Evolutionary conservation across 1,284 basidiomycete genomes (phyloP).

Genomic region (Pseudozyma hubeiensis): DNA sequence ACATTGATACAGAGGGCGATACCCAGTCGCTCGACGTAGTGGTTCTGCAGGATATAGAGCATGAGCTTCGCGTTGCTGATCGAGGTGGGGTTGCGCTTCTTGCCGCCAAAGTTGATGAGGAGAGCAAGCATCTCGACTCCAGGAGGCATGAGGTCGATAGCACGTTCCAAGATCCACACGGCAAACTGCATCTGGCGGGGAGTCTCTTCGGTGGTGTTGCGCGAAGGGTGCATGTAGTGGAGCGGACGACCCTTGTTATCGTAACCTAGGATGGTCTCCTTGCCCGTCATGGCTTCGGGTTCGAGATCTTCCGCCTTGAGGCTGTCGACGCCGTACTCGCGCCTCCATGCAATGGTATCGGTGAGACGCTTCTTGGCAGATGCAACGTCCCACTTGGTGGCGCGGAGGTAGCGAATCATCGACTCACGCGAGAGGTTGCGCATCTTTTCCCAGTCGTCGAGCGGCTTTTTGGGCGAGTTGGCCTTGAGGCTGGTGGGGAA

Average conservation of each 20-base stretch:
- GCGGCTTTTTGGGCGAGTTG: conserved; percentile 37
- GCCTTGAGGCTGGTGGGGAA: conserved; percentile 51
- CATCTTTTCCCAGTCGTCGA: conserved; percentile 66
- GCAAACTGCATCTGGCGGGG: conserved; percentile 69
- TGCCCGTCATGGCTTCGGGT: conserved; percentile 69
- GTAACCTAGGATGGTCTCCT: conserved; percentile 69
- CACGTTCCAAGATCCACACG: conserved; percentile 70
- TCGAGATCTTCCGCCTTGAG: conserved; percentile 63
- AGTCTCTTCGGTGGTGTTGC: conserved; percentile 64
- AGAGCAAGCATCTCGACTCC: conserved; percentile 67
- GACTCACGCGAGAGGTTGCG: conserved; percentile 65
- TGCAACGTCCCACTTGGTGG: conserved; percentile 69
- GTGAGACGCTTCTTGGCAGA: conserved; percentile 67
- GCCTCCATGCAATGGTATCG: conserved; percentile 69
- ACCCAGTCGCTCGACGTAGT: conserved; percentile 68
- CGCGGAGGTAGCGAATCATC: conserved; percentile 68
- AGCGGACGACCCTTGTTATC: conserved; percentile 69
- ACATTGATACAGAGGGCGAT: conserved; percentile 69
- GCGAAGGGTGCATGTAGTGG: conserved; percentile 70
- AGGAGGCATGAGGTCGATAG: conserved; percentile 69
- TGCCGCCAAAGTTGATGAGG: conserved; percentile 63
- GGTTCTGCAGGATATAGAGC: conserved; percentile 67
- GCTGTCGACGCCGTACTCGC: conserved; percentile 69
- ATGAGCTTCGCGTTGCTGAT: conserved; percentile 64
- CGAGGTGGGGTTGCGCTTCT: conserved; percentile 60